Base-by-base conservation (phyloP, 2,329 filamentous ascomycete genomes). In the Aspergillus pseudoterreus region DNA sequence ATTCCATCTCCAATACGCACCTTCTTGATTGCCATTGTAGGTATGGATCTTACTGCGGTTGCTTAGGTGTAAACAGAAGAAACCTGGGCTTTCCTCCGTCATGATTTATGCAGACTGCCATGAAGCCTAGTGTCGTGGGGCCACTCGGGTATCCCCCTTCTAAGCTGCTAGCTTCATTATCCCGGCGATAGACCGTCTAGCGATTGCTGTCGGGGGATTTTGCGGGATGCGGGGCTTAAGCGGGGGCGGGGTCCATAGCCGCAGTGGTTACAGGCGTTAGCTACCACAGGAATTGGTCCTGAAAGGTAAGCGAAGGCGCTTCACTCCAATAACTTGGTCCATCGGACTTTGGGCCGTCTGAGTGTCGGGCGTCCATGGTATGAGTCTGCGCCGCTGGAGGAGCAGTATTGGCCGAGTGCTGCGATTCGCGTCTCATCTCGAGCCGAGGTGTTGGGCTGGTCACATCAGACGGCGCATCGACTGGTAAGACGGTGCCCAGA, bases 251-350 rank as follows among this genome's bases (percentile, higher is more conserved):
- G 39, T 42, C 17, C 15, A 19, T 42, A 4, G 11, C 39, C 39
- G 17, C 9, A 21, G 17, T 42, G 21, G 21, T 39, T 39, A 30
- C 22, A 35, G 22, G 6, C 11, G 38, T 38, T n/a, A n/a, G n/a
- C 45, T 57, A 70, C 66, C 67, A 69, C n/a, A 69, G 56, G 53
- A 69, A 70, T 27, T 61, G 60, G 6, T 60, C 58, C 54, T 70
- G 66, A 45, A 69, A 69, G 22, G 58, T 57, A n/a, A 59, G 43
- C 0, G 64, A 59, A 4, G 67, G 67, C 6, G 66, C 67, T 24
- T 57, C 66, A 44, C 60, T 55, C 67, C 67, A 69, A 2, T 51
- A 51, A 42, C 58, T 68, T 21, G 53, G 45, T 21, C 47, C 56
- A 11, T 58, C 57, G 11, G 47, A 38, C 27, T 6, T 33, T 21